Percentiles rank a stretch among this genome's conserved stretches.
Conservation (phyloP, 2,329 filamentous ascomycete species). For the Colletotrichum phormii region DNA sequence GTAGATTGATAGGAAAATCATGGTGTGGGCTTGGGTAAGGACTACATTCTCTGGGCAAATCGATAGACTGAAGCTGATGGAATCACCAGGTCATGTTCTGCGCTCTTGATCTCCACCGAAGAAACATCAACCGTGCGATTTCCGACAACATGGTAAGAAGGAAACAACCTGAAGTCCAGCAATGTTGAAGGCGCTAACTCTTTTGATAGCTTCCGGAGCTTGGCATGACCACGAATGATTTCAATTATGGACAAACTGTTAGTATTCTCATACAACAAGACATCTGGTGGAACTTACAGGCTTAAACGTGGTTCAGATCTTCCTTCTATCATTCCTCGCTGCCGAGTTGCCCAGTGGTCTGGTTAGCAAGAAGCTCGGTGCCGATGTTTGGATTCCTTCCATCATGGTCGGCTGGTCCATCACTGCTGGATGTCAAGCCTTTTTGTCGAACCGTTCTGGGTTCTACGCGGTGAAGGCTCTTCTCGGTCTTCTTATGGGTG, state of each 20-base stretch:
- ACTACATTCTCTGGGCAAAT: background rate
- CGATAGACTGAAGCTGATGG: background rate
- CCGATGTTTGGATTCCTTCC: conserved; percentile 58
- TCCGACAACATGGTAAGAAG: conserved; percentile 50
- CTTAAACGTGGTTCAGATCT: conserved; percentile 47
- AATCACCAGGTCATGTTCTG: conserved; percentile 53
- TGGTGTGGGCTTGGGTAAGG: conserved; percentile 52
- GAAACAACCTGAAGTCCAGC: background rate
- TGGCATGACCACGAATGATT: conserved; percentile 58
- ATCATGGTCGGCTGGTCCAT: conserved; percentile 56
- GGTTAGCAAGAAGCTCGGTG: conserved; percentile 62
- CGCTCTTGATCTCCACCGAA: conserved; percentile 57
- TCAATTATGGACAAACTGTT: conserved; percentile 56
- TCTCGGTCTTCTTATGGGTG: conserved; percentile 60
- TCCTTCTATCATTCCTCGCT: conserved; percentile 56
- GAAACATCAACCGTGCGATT: conserved; percentile 58
- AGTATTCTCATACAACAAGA: conserved; percentile 20
- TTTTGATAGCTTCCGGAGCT: conserved; percentile 48
- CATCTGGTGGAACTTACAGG: conserved; percentile 1
- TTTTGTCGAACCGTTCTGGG: conserved; percentile 47
- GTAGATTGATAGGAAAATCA: conserved; percentile 59
- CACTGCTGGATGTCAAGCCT: conserved; percentile 52
- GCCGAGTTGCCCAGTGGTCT: conserved; percentile 62
- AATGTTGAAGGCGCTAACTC: background rate
- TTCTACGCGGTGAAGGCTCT: conserved; percentile 57